Evolutionary conservation across 768 basidiomycete genomes (phyloP).

Genomic region (Paxillus ammoniavirescens): DNA sequence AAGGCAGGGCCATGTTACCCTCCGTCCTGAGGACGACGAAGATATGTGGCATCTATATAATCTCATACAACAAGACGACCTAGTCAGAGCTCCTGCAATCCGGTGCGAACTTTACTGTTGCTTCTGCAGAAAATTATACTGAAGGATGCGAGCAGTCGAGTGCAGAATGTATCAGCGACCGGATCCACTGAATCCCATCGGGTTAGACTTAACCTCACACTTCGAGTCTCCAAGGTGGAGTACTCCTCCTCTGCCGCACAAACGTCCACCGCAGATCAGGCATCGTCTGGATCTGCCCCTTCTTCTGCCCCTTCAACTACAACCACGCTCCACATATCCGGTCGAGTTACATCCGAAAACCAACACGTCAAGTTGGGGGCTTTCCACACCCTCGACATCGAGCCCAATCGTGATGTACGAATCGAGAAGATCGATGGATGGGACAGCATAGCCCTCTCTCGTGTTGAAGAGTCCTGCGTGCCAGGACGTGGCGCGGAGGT

Average conservation of each 20-base stretch:
- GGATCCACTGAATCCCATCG: conserved; percentile 93
- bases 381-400: conserved; percentile 92
- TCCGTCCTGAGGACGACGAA: conserved; percentile 96
- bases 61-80: conserved; percentile 86
- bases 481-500: conserved; percentile 97
- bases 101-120: conserved; percentile 44
- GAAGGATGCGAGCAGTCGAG: conserved; percentile 51
- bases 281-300: conserved; percentile 21
- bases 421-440: conserved; percentile 87
- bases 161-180: conserved; percentile 87
- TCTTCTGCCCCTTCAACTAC: conserved; percentile 36
- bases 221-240: conserved; percentile 74
- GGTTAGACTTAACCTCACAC: conserved; percentile 79
- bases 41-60: conserved; percentile 99
- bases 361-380: conserved; percentile 89
- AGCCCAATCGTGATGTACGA: conserved; percentile 85
- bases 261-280: conserved; percentile 46
- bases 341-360: conserved; percentile 84
- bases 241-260: conserved; percentile 72
- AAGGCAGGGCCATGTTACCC: conserved; percentile 83
- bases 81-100: conserved; percentile 82
- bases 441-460: conserved; percentile 83
- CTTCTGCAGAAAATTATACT: not conserved
- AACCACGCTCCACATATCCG: conserved; percentile 80
- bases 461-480: conserved; percentile 84